Conservation (phyloP, 345 rosid species). For the Stellera chamaejasme region DNA sequence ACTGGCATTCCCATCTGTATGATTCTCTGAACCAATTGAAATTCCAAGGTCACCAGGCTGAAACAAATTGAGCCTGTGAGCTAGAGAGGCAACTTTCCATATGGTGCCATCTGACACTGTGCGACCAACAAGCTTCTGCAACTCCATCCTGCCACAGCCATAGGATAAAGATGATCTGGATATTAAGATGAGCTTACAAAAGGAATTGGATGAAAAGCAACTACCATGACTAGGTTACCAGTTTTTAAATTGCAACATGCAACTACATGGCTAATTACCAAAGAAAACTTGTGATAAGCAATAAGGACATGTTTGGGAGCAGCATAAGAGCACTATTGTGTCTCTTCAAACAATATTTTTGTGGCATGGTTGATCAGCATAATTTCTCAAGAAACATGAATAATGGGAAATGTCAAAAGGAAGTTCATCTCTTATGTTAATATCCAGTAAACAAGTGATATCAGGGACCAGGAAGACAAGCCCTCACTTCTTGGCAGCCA, state of each 20-base stretch:
- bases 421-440: background rate
- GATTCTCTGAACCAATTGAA: conserved; percentile 25
- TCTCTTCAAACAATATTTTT: background rate
- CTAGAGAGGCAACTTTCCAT: conserved; percentile 48
- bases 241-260: background rate
- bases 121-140: conserved; percentile 71
- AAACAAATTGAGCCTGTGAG: conserved; percentile 41
- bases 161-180: background rate
- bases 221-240: background rate
- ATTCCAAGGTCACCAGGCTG: conserved; percentile 39
- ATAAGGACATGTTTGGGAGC: too few relatives aligned
- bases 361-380: background rate
- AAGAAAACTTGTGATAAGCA: too few relatives aligned
- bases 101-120: conserved; percentile 37
- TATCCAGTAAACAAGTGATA: background rate
- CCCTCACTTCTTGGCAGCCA: conserved; percentile 42
- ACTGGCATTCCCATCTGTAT: conserved; percentile 26
- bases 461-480: conserved; percentile 1
- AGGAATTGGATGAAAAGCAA: too few relatives aligned
- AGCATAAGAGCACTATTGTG: too few relatives aligned
- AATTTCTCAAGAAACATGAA: background rate
- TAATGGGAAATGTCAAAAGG: background rate
- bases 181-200: too few relatives aligned
- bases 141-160: conserved; percentile 45
- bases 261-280: background rate